These are phyloP conservation scores for Henckelia pumila DNA, from an alignment of 257 asterid species.

Conservation along the genomic window DNA sequence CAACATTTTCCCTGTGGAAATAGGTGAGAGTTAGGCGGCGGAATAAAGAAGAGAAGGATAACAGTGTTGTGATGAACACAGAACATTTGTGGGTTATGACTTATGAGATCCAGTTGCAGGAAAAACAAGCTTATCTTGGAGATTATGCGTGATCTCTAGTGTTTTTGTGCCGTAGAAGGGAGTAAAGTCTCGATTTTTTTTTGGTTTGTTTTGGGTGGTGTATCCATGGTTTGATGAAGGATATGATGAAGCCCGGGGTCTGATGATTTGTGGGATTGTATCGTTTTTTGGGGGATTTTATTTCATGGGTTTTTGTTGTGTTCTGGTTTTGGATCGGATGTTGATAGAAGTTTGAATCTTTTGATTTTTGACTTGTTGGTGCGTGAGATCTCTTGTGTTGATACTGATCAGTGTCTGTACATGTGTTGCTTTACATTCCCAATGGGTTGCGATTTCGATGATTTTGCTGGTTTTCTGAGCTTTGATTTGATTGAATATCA, in stretches of 20 bases:
- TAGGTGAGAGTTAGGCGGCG: slow-evolving; percentile 5
- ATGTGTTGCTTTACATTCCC: neutral
- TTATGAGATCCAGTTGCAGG: neutral
- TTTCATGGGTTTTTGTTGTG: slow-evolving; percentile 21
- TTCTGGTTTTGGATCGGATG: slow-evolving; percentile 28
- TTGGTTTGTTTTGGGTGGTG: neutral
- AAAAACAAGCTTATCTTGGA: slow-evolving; percentile 21
- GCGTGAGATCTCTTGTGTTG: slow-evolving; percentile 33
- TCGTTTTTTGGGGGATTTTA: slow-evolving; percentile 9
- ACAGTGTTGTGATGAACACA: neutral
- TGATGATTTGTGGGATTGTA: slow-evolving; percentile 13
- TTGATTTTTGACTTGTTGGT: slow-evolving; percentile 24
- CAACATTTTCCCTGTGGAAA: slow-evolving; percentile 29
- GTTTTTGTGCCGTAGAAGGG: slow-evolving; percentile 15
- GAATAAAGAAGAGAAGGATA: slow-evolving; percentile 2
- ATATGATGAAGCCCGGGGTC: neutral
- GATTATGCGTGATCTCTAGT: slow-evolving; percentile 14
- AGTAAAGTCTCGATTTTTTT: slow-evolving; percentile 20
- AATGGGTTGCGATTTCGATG: slow-evolving; percentile 1
- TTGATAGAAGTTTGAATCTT: slow-evolving; percentile 26
- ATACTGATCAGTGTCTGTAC: slow-evolving; percentile 11
- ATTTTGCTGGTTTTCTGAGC: slow-evolving; percentile 13
- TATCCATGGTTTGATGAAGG: slow-evolving; percentile 11
- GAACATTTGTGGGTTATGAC: neutral
- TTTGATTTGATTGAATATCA: slow-evolving; percentile 24